phyloP scores from a whole-genome alignment of 495 filamentous ascomycete genomes.

The Sabuloglossum arenarium region DNA sequence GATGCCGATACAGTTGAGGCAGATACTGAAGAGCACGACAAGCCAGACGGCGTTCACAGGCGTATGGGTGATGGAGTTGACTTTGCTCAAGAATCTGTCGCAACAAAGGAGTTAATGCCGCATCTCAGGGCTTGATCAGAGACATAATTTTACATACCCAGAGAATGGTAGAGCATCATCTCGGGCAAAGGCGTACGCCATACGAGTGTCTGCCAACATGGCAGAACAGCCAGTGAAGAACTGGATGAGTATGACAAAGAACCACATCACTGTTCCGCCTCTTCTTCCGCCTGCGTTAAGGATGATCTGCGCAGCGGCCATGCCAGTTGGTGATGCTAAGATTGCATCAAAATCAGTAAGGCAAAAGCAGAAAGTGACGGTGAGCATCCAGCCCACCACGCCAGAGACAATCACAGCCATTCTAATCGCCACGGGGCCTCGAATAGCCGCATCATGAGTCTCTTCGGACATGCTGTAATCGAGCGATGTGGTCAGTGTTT shows the following conservation, averaged over 20 bases:
- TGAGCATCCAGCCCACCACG: conserved; percentile 40
- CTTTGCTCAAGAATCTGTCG: conserved; percentile 30
- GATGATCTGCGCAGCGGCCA: conserved; percentile 52
- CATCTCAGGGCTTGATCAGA: background rate
- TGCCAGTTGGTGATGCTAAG: conserved; percentile 37
- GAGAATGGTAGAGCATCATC: conserved; percentile 53
- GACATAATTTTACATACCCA: conserved; percentile 16
- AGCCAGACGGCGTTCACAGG: conserved; percentile 55
- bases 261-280: conserved; percentile 47
- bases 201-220: conserved; percentile 48
- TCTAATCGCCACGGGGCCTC: conserved; percentile 42
- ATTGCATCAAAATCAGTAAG: conserved; percentile 41
- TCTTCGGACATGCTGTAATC: conserved; percentile 46
- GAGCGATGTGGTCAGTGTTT: background rate
- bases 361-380: conserved; percentile 48
- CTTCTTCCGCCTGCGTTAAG: conserved; percentile 40
- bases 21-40: conserved; percentile 38
- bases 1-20: conserved; percentile 45
- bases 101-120: background rate
- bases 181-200: conserved; percentile 52
- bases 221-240: conserved; percentile 53
- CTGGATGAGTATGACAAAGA: conserved; percentile 46
- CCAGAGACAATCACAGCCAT: conserved; percentile 46
- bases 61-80: conserved; percentile 36
- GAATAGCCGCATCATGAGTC: conserved; percentile 46